These are phyloP conservation scores for Spathaspora sp. DNA, from an alignment of 805 yeast genomes.

Conservation along the genomic window DNA sequence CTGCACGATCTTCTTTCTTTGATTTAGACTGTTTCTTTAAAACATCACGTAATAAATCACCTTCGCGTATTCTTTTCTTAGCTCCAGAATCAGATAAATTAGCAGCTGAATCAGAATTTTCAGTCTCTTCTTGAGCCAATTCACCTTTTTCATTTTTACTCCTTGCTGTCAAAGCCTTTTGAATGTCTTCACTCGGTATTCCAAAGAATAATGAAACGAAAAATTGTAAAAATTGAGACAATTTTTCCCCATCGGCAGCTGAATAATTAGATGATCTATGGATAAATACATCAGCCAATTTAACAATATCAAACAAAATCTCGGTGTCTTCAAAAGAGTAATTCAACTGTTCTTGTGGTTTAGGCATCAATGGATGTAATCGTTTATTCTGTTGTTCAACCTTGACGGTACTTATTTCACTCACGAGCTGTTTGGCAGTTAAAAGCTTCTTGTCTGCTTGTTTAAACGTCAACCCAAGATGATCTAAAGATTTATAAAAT, in stretches of 20 bases:
- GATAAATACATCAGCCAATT: conserved; percentile 63
- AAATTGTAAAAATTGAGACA: conserved; percentile 65
- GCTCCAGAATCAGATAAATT: conserved; percentile 15
- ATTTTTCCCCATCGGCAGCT: conserved; percentile 71
- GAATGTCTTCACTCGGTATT: conserved; percentile 47
- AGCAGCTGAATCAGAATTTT: conserved; percentile 12
- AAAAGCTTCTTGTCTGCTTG: conserved; percentile 92
- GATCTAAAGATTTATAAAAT: conserved; percentile 90
- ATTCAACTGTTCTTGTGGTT: conserved; percentile 70
- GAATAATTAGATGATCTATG: conserved; percentile 72
- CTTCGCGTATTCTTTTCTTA: conserved; percentile 51
- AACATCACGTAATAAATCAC: conserved; percentile 58
- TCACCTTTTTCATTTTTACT: conserved; percentile 10
- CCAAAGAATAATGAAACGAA: conserved; percentile 74
- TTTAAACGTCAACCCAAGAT: conserved; percentile 91
- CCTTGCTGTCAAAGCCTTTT: conserved; percentile 27
- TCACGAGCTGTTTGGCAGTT: conserved; percentile 84
- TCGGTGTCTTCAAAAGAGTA: conserved; percentile 63
- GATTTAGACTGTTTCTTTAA: conserved; percentile 48
- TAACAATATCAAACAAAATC: conserved; percentile 69
- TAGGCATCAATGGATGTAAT: conserved; percentile 80
- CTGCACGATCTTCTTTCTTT: conserved; percentile 32
- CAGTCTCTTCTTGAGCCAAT: conserved; percentile 12
- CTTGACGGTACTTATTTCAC: conserved; percentile 89
- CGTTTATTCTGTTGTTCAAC: conserved; percentile 88